phyloP scores from a whole-genome alignment of 2,329 filamentous ascomycete species.

The Ploettnerulaceae sp. region DNA sequence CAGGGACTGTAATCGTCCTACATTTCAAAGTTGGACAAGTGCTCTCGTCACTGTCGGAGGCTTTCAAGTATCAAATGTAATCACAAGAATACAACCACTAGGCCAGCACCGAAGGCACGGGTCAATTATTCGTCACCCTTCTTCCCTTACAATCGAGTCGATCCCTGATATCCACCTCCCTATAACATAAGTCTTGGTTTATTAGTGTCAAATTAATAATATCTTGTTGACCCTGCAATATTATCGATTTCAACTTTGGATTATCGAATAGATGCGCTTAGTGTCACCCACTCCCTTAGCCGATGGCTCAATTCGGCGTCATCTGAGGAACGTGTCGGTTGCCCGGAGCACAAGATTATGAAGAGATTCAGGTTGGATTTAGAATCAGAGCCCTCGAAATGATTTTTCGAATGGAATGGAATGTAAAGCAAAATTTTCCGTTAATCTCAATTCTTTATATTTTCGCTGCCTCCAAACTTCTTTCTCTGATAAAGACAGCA shows the following conservation, averaged over 20 bases:
- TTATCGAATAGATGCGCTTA: not conserved
- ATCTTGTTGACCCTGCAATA: no score
- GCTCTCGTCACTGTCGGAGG: no score
- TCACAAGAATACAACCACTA: no score
- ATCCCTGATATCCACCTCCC: no score
- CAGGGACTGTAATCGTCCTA: no score
- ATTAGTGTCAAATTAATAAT: no score
- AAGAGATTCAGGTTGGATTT: not conserved
- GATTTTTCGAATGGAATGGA: not conserved
- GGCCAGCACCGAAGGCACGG: no score
- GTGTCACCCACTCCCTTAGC: not conserved
- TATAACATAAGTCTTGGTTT: no score
- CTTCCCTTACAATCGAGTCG: no score
- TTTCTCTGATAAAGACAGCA: not conserved
- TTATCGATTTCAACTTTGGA: conserved; percentile 7
- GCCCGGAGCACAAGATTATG: conserved; percentile 15
- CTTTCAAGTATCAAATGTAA: no score
- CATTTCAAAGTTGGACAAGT: no score
- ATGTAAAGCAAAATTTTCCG: not conserved
- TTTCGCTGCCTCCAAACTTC: not conserved
- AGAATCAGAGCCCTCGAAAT: not conserved
- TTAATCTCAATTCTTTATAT: not conserved
- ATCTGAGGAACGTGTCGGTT: conserved; percentile 11
- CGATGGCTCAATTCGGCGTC: conserved; percentile 3
- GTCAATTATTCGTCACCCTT: no score